Conservation (phyloP, 495 filamentous ascomycete genomes). For the Xylaria curta region DNA sequence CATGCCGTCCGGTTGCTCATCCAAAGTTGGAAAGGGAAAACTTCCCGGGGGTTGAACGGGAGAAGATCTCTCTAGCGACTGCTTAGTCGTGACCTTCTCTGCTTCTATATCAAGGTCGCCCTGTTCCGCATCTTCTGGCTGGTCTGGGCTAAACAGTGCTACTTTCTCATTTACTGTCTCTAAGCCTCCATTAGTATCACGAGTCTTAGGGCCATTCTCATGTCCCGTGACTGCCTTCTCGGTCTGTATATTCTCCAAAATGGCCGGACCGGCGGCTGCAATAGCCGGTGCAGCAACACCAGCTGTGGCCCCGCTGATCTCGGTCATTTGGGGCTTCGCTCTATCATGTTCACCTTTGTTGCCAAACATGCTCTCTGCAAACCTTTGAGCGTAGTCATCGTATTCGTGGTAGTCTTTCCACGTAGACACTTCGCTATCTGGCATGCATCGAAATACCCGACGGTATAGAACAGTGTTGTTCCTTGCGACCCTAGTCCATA, state of each 20-base stretch:
- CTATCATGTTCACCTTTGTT: constrained; percentile 48
- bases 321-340: constrained; percentile 34
- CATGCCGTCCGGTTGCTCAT: constrained; percentile 29
- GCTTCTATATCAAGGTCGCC: constrained; percentile 26
- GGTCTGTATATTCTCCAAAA: constrained; percentile 42
- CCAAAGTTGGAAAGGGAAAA: constrained; percentile 41
- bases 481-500: constrained; percentile 85
- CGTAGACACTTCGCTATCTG: constrained; percentile 88
- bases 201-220: constrained; percentile 44
- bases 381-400: constrained; percentile 76
- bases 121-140: constrained; percentile 24
- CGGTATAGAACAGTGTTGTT: constrained; percentile 96
- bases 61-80: constrained; percentile 35
- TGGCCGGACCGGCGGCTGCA: constrained; percentile 32
- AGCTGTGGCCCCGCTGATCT: constrained; percentile 47
- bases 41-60: constrained; percentile 36
- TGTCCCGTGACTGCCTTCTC: constrained; percentile 25
- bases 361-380: constrained; percentile 69
- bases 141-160: constrained; percentile 6
- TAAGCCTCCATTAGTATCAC: constrained; percentile 38
- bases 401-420: constrained; percentile 97
- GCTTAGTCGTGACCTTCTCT: constrained; percentile 32
- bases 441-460: constrained; percentile 94
- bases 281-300: constrained; percentile 32
- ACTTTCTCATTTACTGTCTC: constrained; percentile 43